Percentiles rank a stretch among this genome's conserved stretches.
phyloP scores from a whole-genome alignment of 2,329 filamentous ascomycete species.

The Didymella pomorum region DNA sequence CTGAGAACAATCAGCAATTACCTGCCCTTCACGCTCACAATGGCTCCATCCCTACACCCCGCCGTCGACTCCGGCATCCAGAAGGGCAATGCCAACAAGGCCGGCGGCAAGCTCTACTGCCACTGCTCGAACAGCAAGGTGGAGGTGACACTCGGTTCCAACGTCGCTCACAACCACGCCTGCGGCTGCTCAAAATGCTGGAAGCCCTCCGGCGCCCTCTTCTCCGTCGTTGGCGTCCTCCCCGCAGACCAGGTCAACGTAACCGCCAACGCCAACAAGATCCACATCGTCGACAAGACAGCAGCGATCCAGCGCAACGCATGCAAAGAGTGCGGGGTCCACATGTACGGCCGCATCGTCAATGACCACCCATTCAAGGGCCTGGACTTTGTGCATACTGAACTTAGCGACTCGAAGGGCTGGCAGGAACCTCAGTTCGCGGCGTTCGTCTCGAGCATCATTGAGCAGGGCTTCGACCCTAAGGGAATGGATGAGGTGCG shows the following conservation, averaged over 20 bases:
- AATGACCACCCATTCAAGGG: conserved; percentile 72
- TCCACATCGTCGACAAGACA: conserved; percentile 63
- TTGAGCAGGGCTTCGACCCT: conserved; percentile 71
- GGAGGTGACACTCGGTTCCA: conserved; percentile 64
- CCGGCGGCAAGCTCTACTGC: conserved; percentile 69
- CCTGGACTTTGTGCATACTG: conserved; percentile 73
- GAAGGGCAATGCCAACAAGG: conserved; percentile 63
- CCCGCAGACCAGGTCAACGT: conserved; percentile 64
- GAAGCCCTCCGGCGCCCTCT: conserved; percentile 70
- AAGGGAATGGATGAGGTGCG: conserved; percentile 64
- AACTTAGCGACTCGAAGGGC: conserved; percentile 67
- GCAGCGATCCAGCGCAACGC: conserved; percentile 63
- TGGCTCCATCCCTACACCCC: conserved; percentile 63
- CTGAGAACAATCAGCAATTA: conserved; percentile 23
- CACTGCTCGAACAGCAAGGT: conserved; percentile 65
- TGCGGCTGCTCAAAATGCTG: conserved; percentile 78
- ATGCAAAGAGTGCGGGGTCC: conserved; percentile 58
- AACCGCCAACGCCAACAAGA: conserved; percentile 66
- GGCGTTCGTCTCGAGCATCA: conserved; percentile 71
- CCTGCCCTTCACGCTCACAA: conserved; percentile 27
- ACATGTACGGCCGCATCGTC: conserved; percentile 73
- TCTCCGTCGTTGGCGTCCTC: conserved; percentile 70
- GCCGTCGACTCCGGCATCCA: conserved; percentile 68
- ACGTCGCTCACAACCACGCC: conserved; percentile 73
- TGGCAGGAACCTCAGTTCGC: conserved; percentile 78